phyloP scores from a whole-genome alignment of 2,329 filamentous ascomycete genomes.

The Sporothrix protearum region DNA sequence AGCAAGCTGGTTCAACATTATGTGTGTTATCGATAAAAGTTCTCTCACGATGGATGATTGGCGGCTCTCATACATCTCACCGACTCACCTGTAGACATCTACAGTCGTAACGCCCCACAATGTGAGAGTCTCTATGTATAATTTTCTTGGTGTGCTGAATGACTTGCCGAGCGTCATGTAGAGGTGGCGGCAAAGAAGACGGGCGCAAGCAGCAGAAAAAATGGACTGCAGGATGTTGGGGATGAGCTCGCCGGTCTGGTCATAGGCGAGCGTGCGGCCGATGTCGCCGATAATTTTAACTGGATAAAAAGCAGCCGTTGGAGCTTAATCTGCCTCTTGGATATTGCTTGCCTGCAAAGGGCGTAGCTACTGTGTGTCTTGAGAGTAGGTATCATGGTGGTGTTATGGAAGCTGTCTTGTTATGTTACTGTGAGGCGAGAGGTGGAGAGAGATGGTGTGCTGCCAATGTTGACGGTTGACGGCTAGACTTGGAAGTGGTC shows the following conservation, averaged over 20 bases:
- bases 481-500: not conserved
- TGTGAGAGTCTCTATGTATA: not conserved
- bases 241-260: conserved; percentile 34
- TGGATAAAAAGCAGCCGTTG: not conserved
- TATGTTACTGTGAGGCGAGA: not conserved
- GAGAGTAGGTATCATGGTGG: not conserved
- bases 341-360: not conserved
- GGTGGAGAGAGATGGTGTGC: not conserved
- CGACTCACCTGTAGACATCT: not conserved
- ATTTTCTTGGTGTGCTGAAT: conserved; percentile 34
- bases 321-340: not conserved
- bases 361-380: conserved; percentile 12
- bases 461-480: not conserved
- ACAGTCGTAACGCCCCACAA: not conserved
- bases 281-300: conserved; percentile 23
- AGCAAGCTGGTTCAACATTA: too few relatives aligned
- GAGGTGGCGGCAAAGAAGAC: conserved; percentile 49
- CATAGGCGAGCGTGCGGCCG: conserved; percentile 30
- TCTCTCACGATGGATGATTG: not conserved
- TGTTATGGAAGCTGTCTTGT: not conserved
- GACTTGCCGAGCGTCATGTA: conserved; percentile 50
- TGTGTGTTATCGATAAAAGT: not conserved
- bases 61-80: not conserved
- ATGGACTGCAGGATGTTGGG: conserved; percentile 44
- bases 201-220: conserved; percentile 46